These are phyloP conservation scores for Alternaria sp. DNA, from an alignment of 2,329 filamentous ascomycete genomes.

Conservation along the genomic window DNA sequence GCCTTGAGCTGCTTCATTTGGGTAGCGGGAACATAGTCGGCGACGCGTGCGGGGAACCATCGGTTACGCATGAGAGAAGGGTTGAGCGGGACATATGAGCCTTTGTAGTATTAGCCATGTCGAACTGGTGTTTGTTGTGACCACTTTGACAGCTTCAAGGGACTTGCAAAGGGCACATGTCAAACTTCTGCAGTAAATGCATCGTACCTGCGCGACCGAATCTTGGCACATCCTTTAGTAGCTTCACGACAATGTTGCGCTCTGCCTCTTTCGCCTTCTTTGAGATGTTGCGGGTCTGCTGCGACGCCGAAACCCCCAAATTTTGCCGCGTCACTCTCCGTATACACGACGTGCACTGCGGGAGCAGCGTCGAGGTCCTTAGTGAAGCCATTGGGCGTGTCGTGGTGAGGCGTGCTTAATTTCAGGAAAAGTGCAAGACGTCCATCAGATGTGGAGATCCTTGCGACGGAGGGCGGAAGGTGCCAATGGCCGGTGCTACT, in stretches of 20 bases:
- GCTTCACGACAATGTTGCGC: conserved; percentile 59
- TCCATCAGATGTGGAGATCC: conserved; percentile 35
- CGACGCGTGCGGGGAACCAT: conserved; percentile 62
- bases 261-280: conserved; percentile 55
- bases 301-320: conserved; percentile 38
- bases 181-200: conserved; percentile 1
- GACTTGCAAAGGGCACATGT: not conserved
- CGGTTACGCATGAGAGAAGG: conserved; percentile 64
- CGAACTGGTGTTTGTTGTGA: not conserved
- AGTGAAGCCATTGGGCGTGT: conserved; percentile 46
- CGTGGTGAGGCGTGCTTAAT: conserved; percentile 18
- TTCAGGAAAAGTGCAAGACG: conserved; percentile 26
- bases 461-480: conserved; percentile 34
- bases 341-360: conserved; percentile 52
- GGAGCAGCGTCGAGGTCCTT: conserved; percentile 43
- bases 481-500: conserved; percentile 30
- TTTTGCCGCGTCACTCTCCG: conserved; percentile 45
- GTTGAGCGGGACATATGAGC: conserved; percentile 62
- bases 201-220: conserved; percentile 56
- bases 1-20: conserved; percentile 57
- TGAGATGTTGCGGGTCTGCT: conserved; percentile 57
- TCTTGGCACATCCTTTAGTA: conserved; percentile 62
- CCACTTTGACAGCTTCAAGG: conserved; percentile 6
- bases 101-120: conserved; percentile 48
- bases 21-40: conserved; percentile 61